These are phyloP conservation scores for Fusarium circinatum DNA, from an alignment of 2,329 filamentous ascomycete genomes.

Conservation along the genomic window DNA sequence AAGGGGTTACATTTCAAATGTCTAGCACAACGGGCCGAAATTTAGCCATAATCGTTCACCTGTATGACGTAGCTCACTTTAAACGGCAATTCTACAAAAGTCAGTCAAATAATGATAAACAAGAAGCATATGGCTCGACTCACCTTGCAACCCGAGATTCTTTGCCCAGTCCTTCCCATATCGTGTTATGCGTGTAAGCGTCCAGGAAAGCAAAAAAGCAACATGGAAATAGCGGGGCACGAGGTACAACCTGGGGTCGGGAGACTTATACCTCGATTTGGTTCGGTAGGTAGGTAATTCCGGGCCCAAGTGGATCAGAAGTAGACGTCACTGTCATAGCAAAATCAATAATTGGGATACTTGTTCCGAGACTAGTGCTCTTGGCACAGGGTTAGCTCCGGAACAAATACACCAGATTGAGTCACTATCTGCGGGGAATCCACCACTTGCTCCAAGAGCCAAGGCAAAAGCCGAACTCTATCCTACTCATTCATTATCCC, in stretches of 20 bases:
- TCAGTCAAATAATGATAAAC: not conserved
- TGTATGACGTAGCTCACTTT: not conserved
- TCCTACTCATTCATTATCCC: no score
- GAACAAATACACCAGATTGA: not conserved
- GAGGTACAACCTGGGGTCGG: not conserved
- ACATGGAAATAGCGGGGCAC: not conserved
- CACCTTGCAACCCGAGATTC: not conserved
- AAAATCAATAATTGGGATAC: not conserved
- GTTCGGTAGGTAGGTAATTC: not conserved
- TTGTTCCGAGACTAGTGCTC: not conserved
- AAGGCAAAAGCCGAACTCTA: no score
- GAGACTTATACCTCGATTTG: not conserved
- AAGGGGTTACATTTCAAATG: not conserved
- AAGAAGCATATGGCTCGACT: accelerated
- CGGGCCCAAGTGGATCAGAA: not conserved
- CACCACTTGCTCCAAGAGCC: no score
- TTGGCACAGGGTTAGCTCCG: not conserved
- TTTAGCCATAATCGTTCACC: not conserved
- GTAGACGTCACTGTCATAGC: accelerated
- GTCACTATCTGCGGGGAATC: not conserved
- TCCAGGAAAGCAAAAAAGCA: not conserved
- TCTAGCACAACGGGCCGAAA: not conserved
- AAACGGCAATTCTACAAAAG: not conserved
- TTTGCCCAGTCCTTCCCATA: not conserved
- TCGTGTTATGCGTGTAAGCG: not conserved